Evolutionary conservation across 2,329 filamentous ascomycete species (phyloP), one percentile per base, ranked within the genome.

Genomic region (Cercospora sesami): DNA sequence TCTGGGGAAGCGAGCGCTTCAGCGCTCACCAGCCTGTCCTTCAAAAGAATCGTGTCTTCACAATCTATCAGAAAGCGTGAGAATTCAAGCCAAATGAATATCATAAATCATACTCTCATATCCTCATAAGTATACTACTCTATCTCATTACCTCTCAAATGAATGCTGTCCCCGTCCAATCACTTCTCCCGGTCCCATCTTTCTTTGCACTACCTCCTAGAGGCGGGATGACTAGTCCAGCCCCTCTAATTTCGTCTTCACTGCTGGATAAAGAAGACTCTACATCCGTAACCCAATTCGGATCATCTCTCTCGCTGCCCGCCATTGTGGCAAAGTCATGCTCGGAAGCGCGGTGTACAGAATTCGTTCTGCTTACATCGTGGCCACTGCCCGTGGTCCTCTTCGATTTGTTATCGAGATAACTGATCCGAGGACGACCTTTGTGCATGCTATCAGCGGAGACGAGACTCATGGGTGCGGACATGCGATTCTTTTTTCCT

Each of bases 381-480:
- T 42, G 36, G 14, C 2, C 16, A 14, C 16, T 42, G 16, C 36
- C 16, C 9, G 36, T 75, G 71, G 4, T 74, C 9, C 5, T 28
- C 71, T 57, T 73, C 74, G 16, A 75, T 65, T 5, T 71, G 75
- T 45, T 60, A 14, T 51, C 67, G 69, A 23, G 70, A 18, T 67
- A 71, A 18, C 69, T 69, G 9, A 74, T 60, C 7, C 72, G 59
- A 21, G 72, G 73, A 31, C 67, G 59, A 58, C 63, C 66, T 58
- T 69, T 72, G 53, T 68, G 75, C 66, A 78, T 66, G 60, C 75
- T 78, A 51, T 78, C 76, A 0, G 72, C 74, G 30, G 73, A 73
- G 23, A 75, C 69, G 2, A 77, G 68, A 59, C 69, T 70, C 23
- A 75, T 65, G 0, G 75, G 75, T 42, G 76, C 74, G 58, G 69